These are phyloP conservation scores for Globisporangium spinosum DNA, from an alignment of 352 stramenopile genomes.

Conservation along the genomic window DNA sequence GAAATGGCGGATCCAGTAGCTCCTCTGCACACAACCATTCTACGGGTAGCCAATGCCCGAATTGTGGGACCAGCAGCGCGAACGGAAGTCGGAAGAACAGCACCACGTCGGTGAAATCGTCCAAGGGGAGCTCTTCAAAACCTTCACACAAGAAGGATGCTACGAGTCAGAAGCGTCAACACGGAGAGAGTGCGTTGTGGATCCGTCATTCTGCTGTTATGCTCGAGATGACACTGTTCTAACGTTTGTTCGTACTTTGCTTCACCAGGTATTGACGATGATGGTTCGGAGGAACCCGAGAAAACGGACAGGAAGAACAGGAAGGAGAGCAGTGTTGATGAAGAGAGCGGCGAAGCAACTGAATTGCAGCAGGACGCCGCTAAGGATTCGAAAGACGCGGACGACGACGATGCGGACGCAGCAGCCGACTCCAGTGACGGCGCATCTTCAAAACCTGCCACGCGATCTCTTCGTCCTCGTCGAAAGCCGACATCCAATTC, in stretches of 20 bases:
- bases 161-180: constrained; percentile 18
- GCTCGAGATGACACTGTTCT: neutral
- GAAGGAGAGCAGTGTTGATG: constrained; percentile 19
- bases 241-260: neutral
- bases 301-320: constrained; percentile 14
- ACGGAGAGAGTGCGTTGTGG: constrained; percentile 29
- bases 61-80: constrained; percentile 22
- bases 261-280: constrained; percentile 18
- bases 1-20: neutral
- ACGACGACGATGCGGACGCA: constrained; percentile 41
- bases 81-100: constrained; percentile 16
- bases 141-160: constrained; percentile 23
- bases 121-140: constrained; percentile 21
- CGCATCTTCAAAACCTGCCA: constrained; percentile 25
- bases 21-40: neutral
- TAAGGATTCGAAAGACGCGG: constrained; percentile 21
- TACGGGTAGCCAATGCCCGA: constrained; percentile 32
- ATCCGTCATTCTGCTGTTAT: neutral
- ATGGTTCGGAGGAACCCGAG: constrained; percentile 21
- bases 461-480: constrained; percentile 56
- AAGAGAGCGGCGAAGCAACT: constrained; percentile 19
- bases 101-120: constrained; percentile 17
- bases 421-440: constrained; percentile 47
- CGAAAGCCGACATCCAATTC: constrained; percentile 33
- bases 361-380: constrained; percentile 12